phyloP scores from a whole-genome alignment of 169 alveolate genomes.

The Eimeria necatrix region DNA sequence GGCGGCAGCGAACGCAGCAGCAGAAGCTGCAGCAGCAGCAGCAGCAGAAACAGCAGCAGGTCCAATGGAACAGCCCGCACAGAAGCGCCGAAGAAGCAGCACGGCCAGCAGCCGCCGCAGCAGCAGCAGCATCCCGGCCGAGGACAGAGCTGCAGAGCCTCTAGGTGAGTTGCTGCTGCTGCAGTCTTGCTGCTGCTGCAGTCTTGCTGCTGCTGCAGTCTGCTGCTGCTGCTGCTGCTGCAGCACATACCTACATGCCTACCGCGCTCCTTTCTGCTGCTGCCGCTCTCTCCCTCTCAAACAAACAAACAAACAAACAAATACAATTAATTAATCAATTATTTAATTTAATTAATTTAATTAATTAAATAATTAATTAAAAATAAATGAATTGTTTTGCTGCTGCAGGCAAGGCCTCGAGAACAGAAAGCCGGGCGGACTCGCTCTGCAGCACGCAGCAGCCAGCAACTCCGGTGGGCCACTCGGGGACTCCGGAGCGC shows the following conservation, averaged over 20 bases:
- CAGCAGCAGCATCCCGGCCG: conserved; percentile 35
- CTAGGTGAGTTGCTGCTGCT: background rate
- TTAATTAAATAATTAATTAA: background rate
- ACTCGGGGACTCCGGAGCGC: conserved; percentile 53
- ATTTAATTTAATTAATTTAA: background rate
- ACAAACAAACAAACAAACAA: too few species aligned
- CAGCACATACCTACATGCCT: too few species aligned
- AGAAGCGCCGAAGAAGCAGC: conserved; percentile 63
- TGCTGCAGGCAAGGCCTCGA: conserved; percentile 10
- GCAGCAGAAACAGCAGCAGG: background rate
- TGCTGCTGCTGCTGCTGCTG: too few species aligned
- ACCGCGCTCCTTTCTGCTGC: too few species aligned
- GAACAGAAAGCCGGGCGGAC: conserved; percentile 41
- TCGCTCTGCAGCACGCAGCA: conserved; percentile 70
- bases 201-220: too few species aligned
- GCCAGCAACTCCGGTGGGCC: conserved; percentile 53
- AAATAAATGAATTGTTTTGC: background rate
- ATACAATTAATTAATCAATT: background rate
- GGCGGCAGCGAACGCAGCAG: conserved; percentile 14
- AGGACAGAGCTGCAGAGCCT: background rate
- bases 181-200: too few species aligned
- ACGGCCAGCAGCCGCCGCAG: conserved; percentile 60
- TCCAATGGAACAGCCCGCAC: background rate
- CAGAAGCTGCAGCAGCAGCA: conserved; percentile 47
- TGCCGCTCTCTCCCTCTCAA: too few species aligned